These are phyloP conservation scores for Cystofilobasidium macerans DNA, from an alignment of 768 basidiomycete genomes.

Conservation along the genomic window DNA sequence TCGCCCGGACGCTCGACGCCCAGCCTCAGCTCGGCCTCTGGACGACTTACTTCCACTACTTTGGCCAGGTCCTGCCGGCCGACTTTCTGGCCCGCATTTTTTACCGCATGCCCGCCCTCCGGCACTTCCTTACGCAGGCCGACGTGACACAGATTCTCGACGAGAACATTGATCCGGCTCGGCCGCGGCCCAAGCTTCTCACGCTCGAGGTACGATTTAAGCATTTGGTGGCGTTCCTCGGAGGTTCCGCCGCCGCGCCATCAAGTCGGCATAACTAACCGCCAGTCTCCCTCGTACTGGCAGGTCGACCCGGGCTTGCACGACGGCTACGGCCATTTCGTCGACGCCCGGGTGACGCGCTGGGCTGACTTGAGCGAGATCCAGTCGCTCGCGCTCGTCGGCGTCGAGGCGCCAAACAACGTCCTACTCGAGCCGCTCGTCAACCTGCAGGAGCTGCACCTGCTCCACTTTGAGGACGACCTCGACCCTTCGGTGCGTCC, in stretches of 20 bases:
- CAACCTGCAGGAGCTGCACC: conserved; percentile 14
- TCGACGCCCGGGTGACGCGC: conserved; percentile 1
- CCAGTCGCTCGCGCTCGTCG: conserved; percentile 17
- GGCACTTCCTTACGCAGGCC: conserved; percentile 18
- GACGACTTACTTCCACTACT: conserved; percentile 14
- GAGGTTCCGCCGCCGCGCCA: neutral
- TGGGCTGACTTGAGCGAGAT: conserved; percentile 11
- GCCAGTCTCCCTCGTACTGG: neutral
- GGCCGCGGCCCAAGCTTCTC: conserved; percentile 10
- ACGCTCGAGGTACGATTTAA: conserved; percentile 12
- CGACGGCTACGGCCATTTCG: conserved; percentile 3
- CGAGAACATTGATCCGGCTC: conserved; percentile 1
- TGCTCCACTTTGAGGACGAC: conserved; percentile 18
- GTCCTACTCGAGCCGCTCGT: neutral
- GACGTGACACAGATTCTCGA: conserved; percentile 12
- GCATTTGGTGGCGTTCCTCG: neutral
- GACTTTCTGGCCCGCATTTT: conserved; percentile 2
- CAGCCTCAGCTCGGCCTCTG: neutral
- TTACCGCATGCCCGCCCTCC: conserved; percentile 9
- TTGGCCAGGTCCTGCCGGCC: neutral
- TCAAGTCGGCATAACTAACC: neutral
- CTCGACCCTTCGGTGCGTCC: neutral
- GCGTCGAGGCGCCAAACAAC: conserved; percentile 15
- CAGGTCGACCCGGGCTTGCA: conserved; percentile 18
- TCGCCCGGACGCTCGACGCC: conserved; percentile 1